Evolutionary conservation across 129 eudicot species (phyloP).

Genomic region (Lactuca sativa): DNA sequence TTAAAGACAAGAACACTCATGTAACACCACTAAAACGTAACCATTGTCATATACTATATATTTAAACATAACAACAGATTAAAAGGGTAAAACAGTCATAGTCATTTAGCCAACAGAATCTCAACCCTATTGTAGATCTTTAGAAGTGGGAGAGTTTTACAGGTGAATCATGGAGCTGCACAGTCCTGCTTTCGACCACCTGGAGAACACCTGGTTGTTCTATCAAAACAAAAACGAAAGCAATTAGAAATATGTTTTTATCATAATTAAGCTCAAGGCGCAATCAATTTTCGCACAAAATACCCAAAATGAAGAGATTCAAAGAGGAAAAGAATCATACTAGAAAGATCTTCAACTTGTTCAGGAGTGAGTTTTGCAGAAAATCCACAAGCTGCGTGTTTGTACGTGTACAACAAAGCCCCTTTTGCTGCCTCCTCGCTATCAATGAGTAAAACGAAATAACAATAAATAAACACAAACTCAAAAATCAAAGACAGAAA

Average conservation of each 20-base stretch:
- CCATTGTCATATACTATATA: background rate
- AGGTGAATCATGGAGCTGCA: slow-evolving; percentile 33
- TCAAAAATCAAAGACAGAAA: slow-evolving; percentile 10
- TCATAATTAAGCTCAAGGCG: background rate
- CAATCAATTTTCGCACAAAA: background rate
- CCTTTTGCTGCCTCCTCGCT: slow-evolving; percentile 98
- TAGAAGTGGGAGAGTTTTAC: slow-evolving; percentile 25
- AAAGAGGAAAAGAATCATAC: slow-evolving; percentile 47
- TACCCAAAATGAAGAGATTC: slow-evolving; percentile 1
- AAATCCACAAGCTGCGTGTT: slow-evolving; percentile 93
- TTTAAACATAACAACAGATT: background rate
- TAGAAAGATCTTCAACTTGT: slow-evolving; percentile 68
- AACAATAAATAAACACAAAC: background rate
- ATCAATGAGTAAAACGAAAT: slow-evolving; percentile 1
- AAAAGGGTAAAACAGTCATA: slow-evolving; percentile 12
- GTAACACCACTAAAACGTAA: background rate
- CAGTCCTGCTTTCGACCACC: slow-evolving; percentile 26
- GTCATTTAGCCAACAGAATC: background rate
- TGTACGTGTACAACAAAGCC: slow-evolving; percentile 74
- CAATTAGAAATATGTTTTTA: background rate
- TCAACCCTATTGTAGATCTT: background rate
- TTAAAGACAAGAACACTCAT: slow-evolving; percentile 3
- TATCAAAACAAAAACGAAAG: slow-evolving; percentile 11
- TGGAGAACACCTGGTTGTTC: slow-evolving; percentile 42
- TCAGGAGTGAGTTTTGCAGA: slow-evolving; percentile 92